Evolutionary conservation across 441 rosid genomes (phyloP), one percentile per base, ranked within the genome.

Genomic region (Dalechampia spathulata): DNA sequence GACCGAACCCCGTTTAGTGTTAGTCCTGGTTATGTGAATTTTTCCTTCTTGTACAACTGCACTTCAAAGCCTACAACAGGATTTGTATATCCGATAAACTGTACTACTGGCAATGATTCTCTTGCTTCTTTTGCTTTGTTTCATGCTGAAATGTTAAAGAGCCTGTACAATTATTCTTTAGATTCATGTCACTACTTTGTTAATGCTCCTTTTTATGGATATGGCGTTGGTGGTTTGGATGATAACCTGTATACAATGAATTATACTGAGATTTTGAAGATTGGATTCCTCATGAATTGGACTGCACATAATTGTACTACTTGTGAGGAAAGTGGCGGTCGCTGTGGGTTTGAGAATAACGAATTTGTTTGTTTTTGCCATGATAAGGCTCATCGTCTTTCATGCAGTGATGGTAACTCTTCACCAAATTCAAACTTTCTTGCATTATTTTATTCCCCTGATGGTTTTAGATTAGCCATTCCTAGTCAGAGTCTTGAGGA

Each of bases 221-320:
- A 49, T 13, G 55, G n/a, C 6, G 27, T 17, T 16, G 53, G 11
- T 10, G 32, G 22, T 49, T 1, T 6, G n/a, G 52, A 10, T 42
- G 53, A 9, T 30, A 55, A 26, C 27, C 14, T 45, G 3, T 4
- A 1, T 16, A 0, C 6, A 0, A 28, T 42, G 58, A 21, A 57
- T 54, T 78, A 66, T 23, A 32, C 0, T 11, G 62, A 74, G 4
- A 55, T 81, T 43, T 55, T 85, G 69, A 64, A 57, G 67, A 67
- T 25, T 61, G 91, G 89, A 3, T 77, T 85, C 61, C 5, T 70
- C 51, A 20, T 83, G 80, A 69, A 63, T 0, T 85, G 91, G 89
- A 50, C 41, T 59, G 67, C 69, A 58, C 63, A 61, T 37, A 57
- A 20, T 50, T 82, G 95, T 58, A 49, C 23, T 48, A 57, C 51